Base-by-base conservation (phyloP, 164 flowering plant species). In the Annona cherimola region DNA sequence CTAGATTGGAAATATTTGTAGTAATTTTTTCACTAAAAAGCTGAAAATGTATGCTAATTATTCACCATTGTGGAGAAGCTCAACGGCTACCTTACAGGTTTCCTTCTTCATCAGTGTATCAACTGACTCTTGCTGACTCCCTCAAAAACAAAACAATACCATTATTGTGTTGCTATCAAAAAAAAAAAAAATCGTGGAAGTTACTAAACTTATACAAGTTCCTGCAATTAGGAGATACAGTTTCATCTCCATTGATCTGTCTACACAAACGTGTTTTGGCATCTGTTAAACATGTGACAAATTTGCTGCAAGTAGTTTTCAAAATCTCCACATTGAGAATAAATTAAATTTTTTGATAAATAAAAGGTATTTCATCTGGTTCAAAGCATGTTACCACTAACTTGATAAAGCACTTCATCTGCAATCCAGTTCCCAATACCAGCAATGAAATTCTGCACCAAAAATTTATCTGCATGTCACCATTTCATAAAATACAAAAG, bases 391-490 rank as follows among this genome's bases (percentile, higher is more conserved):
- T 71, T 45, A 19, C 20, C 8, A 82, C 88, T 82, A 2, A 95
- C 99, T 73, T 95, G 99, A 81, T 90, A 95, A 60, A 93, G 85
- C 76, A 95, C 99, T 89, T 95, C 98, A 88, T 95, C 98, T 11
- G 97, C 99, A 75, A 92, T 77, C 99, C 99, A 93, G 81, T 95
- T 95, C 67, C 98, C 99, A 79, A 95, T 93, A 35, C 99, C 99
- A 41, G 98, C 79, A 65, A 95, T 84, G 76, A 70, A 95, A 72
- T 90, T 81, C 99, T 94, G 94, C 85, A 84, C 42, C n/a, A n/a
- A 4, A n/a, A 72, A 64, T 7, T 55, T 60, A 63, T 63, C 55
- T 6, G 60, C 68, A 71, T 4, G 63, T 16, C 44, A 50, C 20
- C 45, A 78, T 41, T 59, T 40, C 35, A 14, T 16, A 19, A 6